Evolutionary conservation across 2,329 filamentous ascomycete species (phyloP), one percentile per base, ranked within the genome.

Genomic region (Macrophomina phaseolina): DNA sequence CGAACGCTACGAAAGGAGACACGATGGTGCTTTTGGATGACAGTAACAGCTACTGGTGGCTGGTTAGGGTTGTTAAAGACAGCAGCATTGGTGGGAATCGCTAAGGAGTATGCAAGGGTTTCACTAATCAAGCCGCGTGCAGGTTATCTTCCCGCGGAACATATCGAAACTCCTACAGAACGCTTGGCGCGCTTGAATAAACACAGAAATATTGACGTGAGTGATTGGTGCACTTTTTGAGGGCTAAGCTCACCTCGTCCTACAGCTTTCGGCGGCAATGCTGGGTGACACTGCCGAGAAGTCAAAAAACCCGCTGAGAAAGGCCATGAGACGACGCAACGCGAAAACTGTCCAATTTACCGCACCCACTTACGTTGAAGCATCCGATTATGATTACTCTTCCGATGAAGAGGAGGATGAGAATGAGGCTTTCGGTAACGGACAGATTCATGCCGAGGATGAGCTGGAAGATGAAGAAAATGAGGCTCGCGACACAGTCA

Each of bases 31-130:
- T 99, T 70, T 87, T 99, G 28, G 95, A 99, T 75, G 95, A 99
- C 75, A 98, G 93, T 81, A 99, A 99, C 82, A 98, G 94, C 81
- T 99, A 99, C 79, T 99, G 95, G 95, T 99, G 95, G 95, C 87
- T 99, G 68, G 95, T 99, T 14, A 87, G 94, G 70, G 92, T 99
- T 53, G 94, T 98, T 64, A 98, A 98, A 79, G 95, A 99, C 80
- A 96, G 92, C 78, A 98, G 93, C 77, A 99, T 99, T 79, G 89
- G 88, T 90, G 78, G 68, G 84, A 3, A 62, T 16, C 5, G 14
- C 9, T 9, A 32, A 34, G 62, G 56, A 79, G 16, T 23, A 16
- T 14, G n/a, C n/a, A 28, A 30, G 32, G 45, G 11, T 12, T 12
- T 11, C 6, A 28, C 58, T 62, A 49, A 49, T 30, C 32, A 34